Conservation (phyloP, 2,329 filamentous ascomycete species). For the Botrytis deweyae region DNA sequence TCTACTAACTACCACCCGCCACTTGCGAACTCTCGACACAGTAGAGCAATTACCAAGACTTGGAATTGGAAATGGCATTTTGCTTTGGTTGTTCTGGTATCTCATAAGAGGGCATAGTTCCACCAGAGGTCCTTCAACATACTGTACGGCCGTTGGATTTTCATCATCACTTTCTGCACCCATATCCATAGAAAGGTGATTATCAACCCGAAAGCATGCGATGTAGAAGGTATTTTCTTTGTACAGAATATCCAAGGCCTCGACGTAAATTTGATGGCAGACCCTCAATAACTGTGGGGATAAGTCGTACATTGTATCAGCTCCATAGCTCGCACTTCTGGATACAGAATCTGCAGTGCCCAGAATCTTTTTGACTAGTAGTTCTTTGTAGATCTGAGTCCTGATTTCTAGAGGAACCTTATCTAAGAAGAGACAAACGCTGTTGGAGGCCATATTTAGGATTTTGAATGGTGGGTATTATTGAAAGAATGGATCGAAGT, state of each 20-base stretch:
- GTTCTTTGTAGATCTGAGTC: constrained; percentile 49
- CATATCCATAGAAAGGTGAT: not conserved
- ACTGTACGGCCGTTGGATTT: not conserved
- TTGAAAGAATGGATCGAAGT: not conserved
- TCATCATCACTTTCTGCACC: not conserved
- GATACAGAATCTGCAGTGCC: not conserved
- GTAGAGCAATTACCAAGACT: not conserved
- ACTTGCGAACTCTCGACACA: not conserved
- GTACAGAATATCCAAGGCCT: constrained; percentile 44
- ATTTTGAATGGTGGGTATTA: not conserved
- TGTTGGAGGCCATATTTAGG: not conserved
- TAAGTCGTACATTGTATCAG: constrained; percentile 2
- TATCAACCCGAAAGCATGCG: constrained; percentile 1
- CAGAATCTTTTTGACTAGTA: constrained; percentile 22
- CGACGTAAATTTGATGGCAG: constrained; percentile 2
- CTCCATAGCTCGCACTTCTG: not conserved
- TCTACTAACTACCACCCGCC: constrained; percentile 14
- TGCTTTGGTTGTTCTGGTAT: not conserved
- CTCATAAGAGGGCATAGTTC: constrained; percentile 18
- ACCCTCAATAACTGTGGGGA: constrained; percentile 25
- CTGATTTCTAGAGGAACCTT: constrained; percentile 49
- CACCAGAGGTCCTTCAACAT: constrained; percentile 1
- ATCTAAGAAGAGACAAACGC: not conserved
- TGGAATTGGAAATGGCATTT: not conserved
- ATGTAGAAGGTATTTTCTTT: constrained; percentile 44